phyloP scores from a whole-genome alignment of 2,329 filamentous ascomycete species.

The Fusarium chaquense region DNA sequence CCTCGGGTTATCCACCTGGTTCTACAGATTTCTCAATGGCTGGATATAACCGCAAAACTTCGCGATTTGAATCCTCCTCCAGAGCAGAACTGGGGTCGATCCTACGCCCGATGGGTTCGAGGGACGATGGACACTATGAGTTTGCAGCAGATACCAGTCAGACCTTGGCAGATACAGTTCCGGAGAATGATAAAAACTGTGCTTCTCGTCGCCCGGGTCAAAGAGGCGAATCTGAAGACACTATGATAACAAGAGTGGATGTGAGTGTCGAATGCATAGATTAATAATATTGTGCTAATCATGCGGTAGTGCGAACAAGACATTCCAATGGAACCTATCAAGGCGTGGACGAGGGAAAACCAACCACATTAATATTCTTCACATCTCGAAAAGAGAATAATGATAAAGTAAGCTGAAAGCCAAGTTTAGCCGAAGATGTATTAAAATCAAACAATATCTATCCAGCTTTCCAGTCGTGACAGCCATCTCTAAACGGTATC shows the following conservation, averaged over 20 bases:
- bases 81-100: slow-evolving; percentile 4
- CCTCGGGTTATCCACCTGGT: background rate
- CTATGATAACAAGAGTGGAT: slow-evolving; percentile 4
- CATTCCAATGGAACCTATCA: background rate
- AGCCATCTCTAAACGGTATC: too few relatives aligned
- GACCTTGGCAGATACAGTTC: accelerated
- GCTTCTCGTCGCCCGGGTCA: background rate
- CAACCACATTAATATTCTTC: background rate
- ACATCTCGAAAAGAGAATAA: background rate
- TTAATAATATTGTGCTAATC: background rate
- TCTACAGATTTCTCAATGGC: background rate
- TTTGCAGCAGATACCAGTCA: background rate
- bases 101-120: background rate
- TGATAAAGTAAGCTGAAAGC: background rate
- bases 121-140: slow-evolving; percentile 15
- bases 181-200: background rate
- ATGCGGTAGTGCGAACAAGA: background rate
- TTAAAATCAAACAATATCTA: background rate
- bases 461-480: accelerated
- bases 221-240: background rate
- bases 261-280: accelerated
- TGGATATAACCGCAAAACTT: background rate
- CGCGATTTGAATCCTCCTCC: background rate
- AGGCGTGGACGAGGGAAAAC: slow-evolving; percentile 3
- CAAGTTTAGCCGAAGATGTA: background rate